Evolutionary conservation across 2,329 filamentous ascomycete genomes (phyloP), one percentile per base, ranked within the genome.

Genomic region (Hansfordia pulvinata): DNA sequence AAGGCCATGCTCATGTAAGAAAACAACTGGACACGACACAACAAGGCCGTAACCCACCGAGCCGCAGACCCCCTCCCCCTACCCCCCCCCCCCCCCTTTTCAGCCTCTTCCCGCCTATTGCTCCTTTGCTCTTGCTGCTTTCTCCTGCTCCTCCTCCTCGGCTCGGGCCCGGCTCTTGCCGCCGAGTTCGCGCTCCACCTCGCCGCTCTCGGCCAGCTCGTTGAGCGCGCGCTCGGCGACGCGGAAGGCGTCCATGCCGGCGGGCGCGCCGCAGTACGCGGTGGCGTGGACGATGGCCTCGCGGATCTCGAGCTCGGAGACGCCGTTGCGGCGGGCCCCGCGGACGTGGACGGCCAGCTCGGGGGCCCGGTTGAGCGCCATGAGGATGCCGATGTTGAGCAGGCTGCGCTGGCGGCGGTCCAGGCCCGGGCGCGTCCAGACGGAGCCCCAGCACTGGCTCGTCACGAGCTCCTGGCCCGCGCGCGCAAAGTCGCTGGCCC

Each of bases 381-480:
- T 49, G 17, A 52, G 60, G 64, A 78, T 76, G 25, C 63, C 70
- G 25, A 77, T 68, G 43, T 76, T 76, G 28, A 78, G 50, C 29
- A 78, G 54, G 28, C 60, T 68, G 24, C 73, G 60, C 36, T 70
- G 64, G 44, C 76, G 72, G 32, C 63, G 60, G 19, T 66, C 61
- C 7, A 78, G 59, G 0, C 72, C 73, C 1, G 69, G 70, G 6
- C 73, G 62, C 4, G 65, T 65, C 73, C 73, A 79, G 15, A 65
- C 62, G 31, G 61, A 61, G 10, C 71, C 72, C 73, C 72, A 78
- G 50, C 65, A 69, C 43, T 59, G 67, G 48, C 76, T 71, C 1
- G 71, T 76, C 2, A 74, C 62, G 19, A 74, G 56, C 36, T 76
- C 64, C 46, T 77, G 72, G 37, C 68, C 66, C 0, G 72, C 64